Base-by-base conservation (phyloP, 2,329 filamentous ascomycete species). In the Cryphonectria parasitica region DNA sequence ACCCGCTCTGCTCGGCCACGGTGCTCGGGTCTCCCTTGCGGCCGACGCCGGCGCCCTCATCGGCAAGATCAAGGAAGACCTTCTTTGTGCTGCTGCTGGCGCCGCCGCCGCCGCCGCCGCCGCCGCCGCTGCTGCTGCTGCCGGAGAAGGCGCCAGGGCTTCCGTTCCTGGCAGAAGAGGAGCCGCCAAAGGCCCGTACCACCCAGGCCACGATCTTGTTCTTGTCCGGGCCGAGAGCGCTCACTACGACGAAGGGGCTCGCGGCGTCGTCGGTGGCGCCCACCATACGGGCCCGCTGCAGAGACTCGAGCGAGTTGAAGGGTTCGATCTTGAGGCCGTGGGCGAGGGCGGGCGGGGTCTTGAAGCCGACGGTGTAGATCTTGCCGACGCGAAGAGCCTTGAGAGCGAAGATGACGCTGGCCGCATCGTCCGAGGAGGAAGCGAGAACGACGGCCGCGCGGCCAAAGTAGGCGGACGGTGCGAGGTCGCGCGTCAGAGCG, bases 331-430 rank as follows among this genome's bases (percentile, higher is more conserved):
- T 88, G 43, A 94, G 86, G 54, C 90, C 90, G 2, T 84, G 83
- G 4, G 89, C 88, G n/a, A 94, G 83, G 0, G 88, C 75, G 76
- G 86, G 77, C 73, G 88, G 80, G 73, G 88, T 90, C 76, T 88
- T 90, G 82, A 97, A 96, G 0, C 93, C 93, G 61, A 95, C 92
- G 0, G 93, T 95, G 79, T 95, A 95, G 54, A 97, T 91, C 69
- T 93, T 91, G 49, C 91, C 90, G 66, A 95, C 89, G 67, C 89
- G 89, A 39, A 97, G 86, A 54, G 90, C 92, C 75, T 90, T 90
- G 71, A 97, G 83, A 0, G 93, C 93, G 76, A 93, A 97, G 73
- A 97, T 90, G 1, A 91, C 88, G 0, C 92, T 90, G 1, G 92
- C 91, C 5, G 93, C 93, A 74, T 95, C 92, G 69, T 92, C 89